Base-by-base conservation (phyloP, 2,329 filamentous ascomycete genomes). In the Exophiala aquamarina region DNA sequence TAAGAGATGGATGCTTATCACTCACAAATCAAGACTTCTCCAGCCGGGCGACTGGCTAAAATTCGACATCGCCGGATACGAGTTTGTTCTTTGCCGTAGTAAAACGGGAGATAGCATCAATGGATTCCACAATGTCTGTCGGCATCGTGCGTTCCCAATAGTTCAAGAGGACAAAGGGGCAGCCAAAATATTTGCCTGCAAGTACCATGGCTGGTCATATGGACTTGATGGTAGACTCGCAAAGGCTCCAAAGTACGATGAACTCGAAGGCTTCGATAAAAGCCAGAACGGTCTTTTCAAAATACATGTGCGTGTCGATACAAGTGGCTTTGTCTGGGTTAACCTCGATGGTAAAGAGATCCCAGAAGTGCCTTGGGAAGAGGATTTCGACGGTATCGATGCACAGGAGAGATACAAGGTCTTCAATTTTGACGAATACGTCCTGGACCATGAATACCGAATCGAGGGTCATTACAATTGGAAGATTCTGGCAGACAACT, bases 191-290 rank as follows among this genome's bases (percentile, higher is more conserved):
- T 71, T 84, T 28, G 69, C 75, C 0, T 84, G 81, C 69, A 75
- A 76, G 50, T 84, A 84, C 57, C 81, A 83, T 59, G 79, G 79
- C 35, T 84, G 81, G 81, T 80, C 77, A 2, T 84, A 83, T 51
- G 76, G 78, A 26, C 66, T 80, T 1, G 72, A 70, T 23, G 81
- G 81, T 10, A 76, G 77, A 43, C 69, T 83, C 2, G 74, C 79
- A 18, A 83, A 83, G 60, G 81, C 81, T 2, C 80, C 81, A 0
- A 71, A 75, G 2, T 84, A 80, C 57, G 71, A 81, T 34, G 71
- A 75, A n/a, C 62, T 83, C 0, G 66, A 70, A 2, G 76, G 73
- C 13, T 84, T 84, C 56, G 75, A 83, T 57, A 79, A 76, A 64
- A 64, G 67, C 8, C 64, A 77, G 61, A 82, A 83, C 52, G 70